A percentile compares a stretch with the other conserved stretches of the same genome.
Evolutionary conservation across 2,329 filamentous ascomycete species (phyloP).

Genomic region (Colletotrichum higginsianum): DNA sequence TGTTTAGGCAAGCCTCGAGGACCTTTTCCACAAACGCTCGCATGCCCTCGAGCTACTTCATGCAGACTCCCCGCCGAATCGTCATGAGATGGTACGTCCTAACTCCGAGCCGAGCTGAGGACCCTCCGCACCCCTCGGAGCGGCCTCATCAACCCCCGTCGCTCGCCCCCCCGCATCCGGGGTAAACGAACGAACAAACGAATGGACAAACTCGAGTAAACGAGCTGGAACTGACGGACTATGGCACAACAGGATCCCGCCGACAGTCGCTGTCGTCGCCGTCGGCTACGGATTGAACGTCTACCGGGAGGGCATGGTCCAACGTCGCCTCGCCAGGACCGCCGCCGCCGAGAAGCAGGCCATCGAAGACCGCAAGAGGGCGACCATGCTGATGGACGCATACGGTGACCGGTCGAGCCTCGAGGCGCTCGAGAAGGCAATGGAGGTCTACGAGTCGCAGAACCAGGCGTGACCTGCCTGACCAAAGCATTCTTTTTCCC

Average conservation of each 20-base stretch:
- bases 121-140: not conserved
- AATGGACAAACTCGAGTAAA: not conserved
- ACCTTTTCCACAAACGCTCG: slow-evolving; percentile 53
- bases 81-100: slow-evolving; percentile 52
- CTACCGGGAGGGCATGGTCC: slow-evolving; percentile 49
- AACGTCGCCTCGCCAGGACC: slow-evolving; percentile 47
- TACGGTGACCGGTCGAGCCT: slow-evolving; percentile 66
- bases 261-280: slow-evolving; percentile 50
- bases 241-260: slow-evolving; percentile 49
- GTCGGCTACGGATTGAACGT: slow-evolving; percentile 54
- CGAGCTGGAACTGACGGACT: slow-evolving; percentile 14
- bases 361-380: slow-evolving; percentile 53
- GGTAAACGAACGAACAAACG: not conserved
- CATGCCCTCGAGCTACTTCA: slow-evolving; percentile 52
- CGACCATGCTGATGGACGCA: slow-evolving; percentile 63
- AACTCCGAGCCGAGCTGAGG: slow-evolving; percentile 1
- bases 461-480: slow-evolving; percentile 24
- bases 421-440: slow-evolving; percentile 63
- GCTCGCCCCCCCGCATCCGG: slow-evolving; percentile 12
- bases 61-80: slow-evolving; percentile 49
- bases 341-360: slow-evolving; percentile 53
- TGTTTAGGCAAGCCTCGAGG: slow-evolving; percentile 44
- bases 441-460: slow-evolving; percentile 61
- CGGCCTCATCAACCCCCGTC: not conserved
- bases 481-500: not conserved